Evolutionary conservation across 257 asterid genomes (phyloP), one percentile per base, ranked within the genome.

Genomic region (Lycium ferocissimum): DNA sequence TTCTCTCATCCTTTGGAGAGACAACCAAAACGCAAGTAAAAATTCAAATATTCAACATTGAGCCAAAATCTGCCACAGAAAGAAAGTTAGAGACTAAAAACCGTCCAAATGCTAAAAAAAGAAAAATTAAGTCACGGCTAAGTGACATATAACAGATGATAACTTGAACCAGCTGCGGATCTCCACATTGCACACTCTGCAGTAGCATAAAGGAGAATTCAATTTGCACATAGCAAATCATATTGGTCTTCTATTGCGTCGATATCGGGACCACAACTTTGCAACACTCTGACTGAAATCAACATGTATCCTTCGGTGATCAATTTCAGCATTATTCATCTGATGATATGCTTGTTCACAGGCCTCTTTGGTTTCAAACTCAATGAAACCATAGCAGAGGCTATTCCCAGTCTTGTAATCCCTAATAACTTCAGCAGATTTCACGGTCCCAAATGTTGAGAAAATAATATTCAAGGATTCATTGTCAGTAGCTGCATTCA

Each of bases 211-310:
- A 58, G 11, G 26, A 58, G 65, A 58, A 59, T 58, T 6, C 9
- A 17, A 6, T 18, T 58, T 17, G 65, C 65, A 7, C 26, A 61
- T n/a, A 9, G 35, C 67, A 7, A 4, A 5, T 61, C 67, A n/a
- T n/a, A 12, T 12, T 2, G 5, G 59, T 61, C 67, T 61, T 18
- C 7, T 18, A 18, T 91, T 90, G 90, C 91, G 93, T 85, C 93
- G 87, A 83, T 88, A 96, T 88, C 90, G 94, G 78, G 93, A 88
- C 95, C 98, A 93, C 7, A 92, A 90, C 86, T 96, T 96, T 81
- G 98, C 89, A 87, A 96, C 98, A 88, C 99, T 93, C 87, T 93
- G 98, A 89, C 99, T 94, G 85, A 96, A 96, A 89, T 96, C 98
- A 72, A 96, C 98, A 87, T 91, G 98, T 86, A 94, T 94, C 92